Conservation (phyloP, 2,329 filamentous ascomycete species). For the Aspergillus arachidicola region DNA sequence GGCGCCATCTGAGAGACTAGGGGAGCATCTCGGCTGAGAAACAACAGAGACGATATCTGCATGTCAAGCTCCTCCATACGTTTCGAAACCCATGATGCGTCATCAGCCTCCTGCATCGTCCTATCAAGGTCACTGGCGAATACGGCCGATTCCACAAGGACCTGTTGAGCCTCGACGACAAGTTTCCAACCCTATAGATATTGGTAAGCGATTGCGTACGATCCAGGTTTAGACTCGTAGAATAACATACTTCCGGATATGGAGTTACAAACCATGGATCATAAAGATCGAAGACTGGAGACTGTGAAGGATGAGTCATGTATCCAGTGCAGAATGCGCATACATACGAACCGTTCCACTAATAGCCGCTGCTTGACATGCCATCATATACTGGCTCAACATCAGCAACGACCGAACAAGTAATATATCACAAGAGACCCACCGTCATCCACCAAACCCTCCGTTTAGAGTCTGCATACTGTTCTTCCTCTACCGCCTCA, state of each 20-base stretch:
- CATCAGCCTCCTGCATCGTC: constrained; percentile 7
- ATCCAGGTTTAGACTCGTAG: not conserved
- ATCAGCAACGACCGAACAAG: constrained; percentile 4
- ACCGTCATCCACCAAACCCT: constrained; percentile 36
- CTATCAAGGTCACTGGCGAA: constrained; percentile 27
- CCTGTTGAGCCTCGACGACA: constrained; percentile 28
- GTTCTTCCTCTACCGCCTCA: constrained; percentile 20
- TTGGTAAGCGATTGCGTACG: not conserved
- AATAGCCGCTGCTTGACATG: constrained; percentile 55
- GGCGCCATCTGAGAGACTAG: constrained; percentile 10
- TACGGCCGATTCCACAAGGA: constrained; percentile 24
- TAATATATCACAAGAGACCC: not conserved
- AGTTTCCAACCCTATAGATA: constrained; percentile 26
- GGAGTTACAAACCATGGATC: constrained; percentile 29
- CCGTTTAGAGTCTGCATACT: constrained; percentile 26
- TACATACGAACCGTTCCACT: constrained; percentile 49
- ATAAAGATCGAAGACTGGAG: constrained; percentile 19
- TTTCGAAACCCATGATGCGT: constrained; percentile 18
- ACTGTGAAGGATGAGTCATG: constrained; percentile 15
- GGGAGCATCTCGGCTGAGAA: constrained; percentile 13
- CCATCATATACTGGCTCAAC: constrained; percentile 47
- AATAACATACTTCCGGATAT: constrained; percentile 20
- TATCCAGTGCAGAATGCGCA: not conserved
- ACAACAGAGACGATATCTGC: constrained; percentile 20
- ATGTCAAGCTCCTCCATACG: constrained; percentile 24